phyloP scores from a whole-genome alignment of 73 alveolate species.

The Blepharisma stoltei region DNA sequence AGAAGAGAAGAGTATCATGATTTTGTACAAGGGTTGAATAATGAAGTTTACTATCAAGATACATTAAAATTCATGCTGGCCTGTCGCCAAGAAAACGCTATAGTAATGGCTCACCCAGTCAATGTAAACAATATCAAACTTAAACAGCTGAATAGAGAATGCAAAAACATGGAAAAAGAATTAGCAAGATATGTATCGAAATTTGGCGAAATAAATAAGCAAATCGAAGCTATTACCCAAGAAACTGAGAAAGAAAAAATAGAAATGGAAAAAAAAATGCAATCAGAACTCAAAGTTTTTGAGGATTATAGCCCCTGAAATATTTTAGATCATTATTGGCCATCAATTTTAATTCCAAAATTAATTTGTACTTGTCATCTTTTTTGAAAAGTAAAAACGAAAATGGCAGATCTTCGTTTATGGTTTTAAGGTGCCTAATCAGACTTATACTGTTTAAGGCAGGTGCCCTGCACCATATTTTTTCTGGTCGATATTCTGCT shows the following conservation, averaged over 20 bases:
- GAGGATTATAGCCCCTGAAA: no score
- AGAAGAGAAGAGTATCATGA: neutral
- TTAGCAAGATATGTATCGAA: neutral
- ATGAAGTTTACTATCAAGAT: neutral
- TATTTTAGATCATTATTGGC: no score
- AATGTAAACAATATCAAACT: neutral
- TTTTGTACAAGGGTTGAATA: neutral
- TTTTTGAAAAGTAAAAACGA: no score
- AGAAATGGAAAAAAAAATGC: neutral
- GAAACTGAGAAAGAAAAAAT: neutral
- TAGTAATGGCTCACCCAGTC: neutral
- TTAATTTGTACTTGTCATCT: no score
- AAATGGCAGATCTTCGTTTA: no score
- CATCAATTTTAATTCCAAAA: no score
- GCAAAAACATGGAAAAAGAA: neutral
- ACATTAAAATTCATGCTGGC: constrained; percentile 1
- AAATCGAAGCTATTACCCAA: neutral
- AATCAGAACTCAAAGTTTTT: neutral
- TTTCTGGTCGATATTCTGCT: no score
- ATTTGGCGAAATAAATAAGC: neutral
- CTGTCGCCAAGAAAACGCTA: neutral
- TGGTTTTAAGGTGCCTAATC: no score
- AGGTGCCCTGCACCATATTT: no score
- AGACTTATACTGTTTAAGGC: no score
- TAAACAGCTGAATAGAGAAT: neutral